phyloP scores from a whole-genome alignment of 306 rosid genomes.

The Nissolia schottii region DNA sequence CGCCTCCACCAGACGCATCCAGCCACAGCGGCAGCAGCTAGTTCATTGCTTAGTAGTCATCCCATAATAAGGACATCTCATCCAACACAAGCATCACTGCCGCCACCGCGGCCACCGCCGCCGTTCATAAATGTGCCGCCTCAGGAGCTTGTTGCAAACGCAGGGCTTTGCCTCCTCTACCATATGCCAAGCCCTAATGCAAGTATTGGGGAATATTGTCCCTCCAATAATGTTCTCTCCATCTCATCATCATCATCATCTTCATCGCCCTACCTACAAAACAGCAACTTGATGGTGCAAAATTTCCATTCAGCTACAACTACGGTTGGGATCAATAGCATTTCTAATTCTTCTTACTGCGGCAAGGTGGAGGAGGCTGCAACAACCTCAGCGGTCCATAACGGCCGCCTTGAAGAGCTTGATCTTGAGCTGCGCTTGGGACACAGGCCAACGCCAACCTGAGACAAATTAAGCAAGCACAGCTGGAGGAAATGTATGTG shows the following conservation, averaged over 20 bases:
- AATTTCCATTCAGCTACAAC: slow-evolving; percentile 14
- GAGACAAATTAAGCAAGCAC: slow-evolving; percentile 20
- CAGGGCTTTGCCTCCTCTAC: slow-evolving; percentile 64
- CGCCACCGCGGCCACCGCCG: neutral
- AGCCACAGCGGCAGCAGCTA: neutral
- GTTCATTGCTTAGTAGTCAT: too few relatives aligned
- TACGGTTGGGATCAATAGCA: neutral
- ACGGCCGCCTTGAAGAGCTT: slow-evolving; percentile 51
- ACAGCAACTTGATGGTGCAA: slow-evolving; percentile 27
- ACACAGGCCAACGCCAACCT: slow-evolving; percentile 49
- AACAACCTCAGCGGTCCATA: slow-evolving; percentile 9
- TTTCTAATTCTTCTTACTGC: slow-evolving; percentile 13
- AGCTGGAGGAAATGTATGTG: neutral
- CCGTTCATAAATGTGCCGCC: slow-evolving; percentile 50
- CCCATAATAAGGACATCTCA: neutral
- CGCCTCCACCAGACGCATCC: slow-evolving; percentile 63
- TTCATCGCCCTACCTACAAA: slow-evolving; percentile 11
- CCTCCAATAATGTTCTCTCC: slow-evolving; percentile 62
- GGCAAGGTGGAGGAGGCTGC: slow-evolving; percentile 28
- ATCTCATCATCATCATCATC: slow-evolving; percentile 37
- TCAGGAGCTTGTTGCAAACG: slow-evolving; percentile 49
- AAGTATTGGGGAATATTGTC: slow-evolving; percentile 33
- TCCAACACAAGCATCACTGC: neutral
- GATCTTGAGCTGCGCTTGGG: slow-evolving; percentile 95
- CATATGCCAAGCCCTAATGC: slow-evolving; percentile 72